phyloP scores from a whole-genome alignment of 2,329 filamentous ascomycete species.

The Colletotrichum lentis region DNA sequence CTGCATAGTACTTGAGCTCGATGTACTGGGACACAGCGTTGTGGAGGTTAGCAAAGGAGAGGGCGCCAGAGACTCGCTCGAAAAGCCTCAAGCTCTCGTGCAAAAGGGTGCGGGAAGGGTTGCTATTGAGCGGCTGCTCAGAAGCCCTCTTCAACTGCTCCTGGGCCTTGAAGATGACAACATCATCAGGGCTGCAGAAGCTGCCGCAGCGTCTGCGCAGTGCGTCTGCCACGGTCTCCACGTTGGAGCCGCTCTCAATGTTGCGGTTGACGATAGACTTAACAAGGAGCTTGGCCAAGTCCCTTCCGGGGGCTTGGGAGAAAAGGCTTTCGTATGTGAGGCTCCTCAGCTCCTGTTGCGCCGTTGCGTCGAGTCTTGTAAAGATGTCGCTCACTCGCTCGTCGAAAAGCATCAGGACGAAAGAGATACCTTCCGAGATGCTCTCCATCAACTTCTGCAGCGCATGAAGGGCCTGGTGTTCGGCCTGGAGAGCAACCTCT shows the following conservation, averaged over 20 bases:
- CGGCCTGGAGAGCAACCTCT: conserved; percentile 89
- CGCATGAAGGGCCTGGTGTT: conserved; percentile 90
- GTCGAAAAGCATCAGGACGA: conserved; percentile 93
- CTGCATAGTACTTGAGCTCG: conserved; percentile 86
- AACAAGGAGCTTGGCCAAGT: conserved; percentile 91
- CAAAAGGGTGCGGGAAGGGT: conserved; percentile 78
- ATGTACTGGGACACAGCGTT: conserved; percentile 82
- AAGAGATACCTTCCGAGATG: conserved; percentile 96
- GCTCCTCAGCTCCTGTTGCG: conserved; percentile 73
- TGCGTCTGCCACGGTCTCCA: conserved; percentile 97
- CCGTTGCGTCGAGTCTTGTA: conserved; percentile 73
- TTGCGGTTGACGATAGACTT: conserved; percentile 98
- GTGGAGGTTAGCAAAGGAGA: conserved; percentile 82
- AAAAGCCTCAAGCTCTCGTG: conserved; percentile 91
- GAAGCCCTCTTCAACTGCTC: conserved; percentile 90
- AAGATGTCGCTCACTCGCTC: conserved; percentile 92
- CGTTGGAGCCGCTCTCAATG: conserved; percentile 95
- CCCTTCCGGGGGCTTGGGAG: conserved; percentile 78
- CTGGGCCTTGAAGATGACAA: conserved; percentile 97
- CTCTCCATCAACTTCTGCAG: conserved; percentile 85
- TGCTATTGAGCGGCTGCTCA: conserved; percentile 78
- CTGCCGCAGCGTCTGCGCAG: conserved; percentile 89
- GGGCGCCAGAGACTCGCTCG: conserved; percentile 82
- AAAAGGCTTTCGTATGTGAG: conserved; percentile 92
- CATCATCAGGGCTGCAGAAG: conserved; percentile 97